Evolutionary conservation across 2,329 filamentous ascomycete genomes (phyloP), one percentile per base, ranked within the genome.

Genomic region (Diplocarpon mali): DNA sequence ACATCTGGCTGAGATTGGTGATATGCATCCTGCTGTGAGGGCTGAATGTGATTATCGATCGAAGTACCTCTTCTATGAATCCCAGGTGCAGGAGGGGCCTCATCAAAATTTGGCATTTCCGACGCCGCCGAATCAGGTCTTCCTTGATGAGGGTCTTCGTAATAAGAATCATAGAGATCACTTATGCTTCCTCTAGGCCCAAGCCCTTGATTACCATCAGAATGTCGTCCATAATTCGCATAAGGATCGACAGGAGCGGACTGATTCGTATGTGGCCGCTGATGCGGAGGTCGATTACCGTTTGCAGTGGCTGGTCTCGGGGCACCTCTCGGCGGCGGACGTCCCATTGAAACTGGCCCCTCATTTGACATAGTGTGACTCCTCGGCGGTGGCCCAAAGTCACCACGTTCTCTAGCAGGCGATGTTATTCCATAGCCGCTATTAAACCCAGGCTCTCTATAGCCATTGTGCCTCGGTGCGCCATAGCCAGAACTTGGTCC

Each of bases 1-100:
- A 83, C 64, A 57, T 83, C 75, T 27, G 80, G 79, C 57, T 85
- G 80, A 10, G 80, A 85, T 52, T 79, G 70, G 40, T 42, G 49
- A 20, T 54, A 57, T 29, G 43, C 48, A 47, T 50, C 53, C 45
- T 61, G 69, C 44, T 75, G 71, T n/a, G 50, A 50, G 35, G 52
- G 48, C 42, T 55, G 48, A 27, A 58, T 56, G 41, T 59, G 58
- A 14, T 53, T 54, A 38, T 61, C 56, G 42, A 64, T 58, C 44
- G 52, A 49, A 31, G 47, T 37, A 27, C 57, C 57, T 48, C 53
- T 49, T 39, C 49, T 51, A 17, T 53, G 51, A 38, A 40, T 34
- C 17, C 15, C 46, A 37, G 51, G 39, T 15, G 36, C 39, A 11
- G 35, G 39, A 13, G 50, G 51, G 29, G 40, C 41, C 2, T 45